Percentiles rank a stretch among this genome's conserved stretches.
Conservation (phyloP, 441 rosid genomes). For the Populus tomentosa region DNA sequence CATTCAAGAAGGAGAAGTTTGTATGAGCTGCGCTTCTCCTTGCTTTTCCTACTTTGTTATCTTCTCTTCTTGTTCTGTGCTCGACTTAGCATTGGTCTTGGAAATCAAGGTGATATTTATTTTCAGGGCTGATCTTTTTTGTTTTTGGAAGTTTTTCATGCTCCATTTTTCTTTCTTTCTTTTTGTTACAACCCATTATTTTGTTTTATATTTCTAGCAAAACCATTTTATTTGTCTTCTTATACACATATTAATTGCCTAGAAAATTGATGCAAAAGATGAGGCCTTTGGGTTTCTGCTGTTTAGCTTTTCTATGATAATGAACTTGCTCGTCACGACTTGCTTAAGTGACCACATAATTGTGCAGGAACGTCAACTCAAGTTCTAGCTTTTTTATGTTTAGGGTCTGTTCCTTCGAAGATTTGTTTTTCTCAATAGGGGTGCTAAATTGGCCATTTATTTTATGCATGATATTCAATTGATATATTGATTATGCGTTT, state of each 20-base stretch:
- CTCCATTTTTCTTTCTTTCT: conserved; percentile 1
- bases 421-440: no score
- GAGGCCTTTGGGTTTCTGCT: conserved; percentile 2
- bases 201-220: conserved; percentile 7
- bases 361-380: background rate
- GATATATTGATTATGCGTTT: conserved; percentile 1
- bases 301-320: background rate
- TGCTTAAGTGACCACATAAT: background rate
- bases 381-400: background rate
- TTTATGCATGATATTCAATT: background rate
- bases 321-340: no score
- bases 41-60: conserved; percentile 56
- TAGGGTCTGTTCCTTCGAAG: no score
- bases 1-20: conserved; percentile 20
- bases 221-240: conserved; percentile 2
- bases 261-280: background rate
- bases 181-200: background rate
- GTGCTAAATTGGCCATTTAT: conserved; percentile 1
- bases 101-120: conserved; percentile 41
- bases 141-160: background rate
- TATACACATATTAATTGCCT: conserved; percentile 9
- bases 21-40: conserved; percentile 48
- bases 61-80: conserved; percentile 54
- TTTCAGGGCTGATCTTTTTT: background rate
- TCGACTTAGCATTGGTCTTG: conserved; percentile 28